Base-by-base conservation (phyloP, 257 asterid genomes). In the Verbena officinalis region DNA sequence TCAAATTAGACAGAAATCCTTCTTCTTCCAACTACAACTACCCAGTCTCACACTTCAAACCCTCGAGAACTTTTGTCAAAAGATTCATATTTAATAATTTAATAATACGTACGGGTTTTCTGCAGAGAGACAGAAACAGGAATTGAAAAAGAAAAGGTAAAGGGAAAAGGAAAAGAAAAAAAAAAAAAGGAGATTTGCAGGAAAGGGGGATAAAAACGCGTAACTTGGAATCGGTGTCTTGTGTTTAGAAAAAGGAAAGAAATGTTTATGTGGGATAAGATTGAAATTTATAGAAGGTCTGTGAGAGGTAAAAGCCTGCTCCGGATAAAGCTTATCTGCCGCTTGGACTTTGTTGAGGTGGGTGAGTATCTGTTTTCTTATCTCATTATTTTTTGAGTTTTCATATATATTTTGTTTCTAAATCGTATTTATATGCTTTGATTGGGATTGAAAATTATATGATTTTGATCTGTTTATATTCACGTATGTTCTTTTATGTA, bases 291-390 rank as follows among this genome's bases (percentile, higher is more conserved):
- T 69, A 59, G 69, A 36, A 54, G 68, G 14, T 3, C 4, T 38
- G 50, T 20, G 69, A 57, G 73, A 63, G 55, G 76, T 69, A 51
- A 78, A 76, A 73, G 83, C 83, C 89, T 75, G 72, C 88, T 61
- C 90, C 67, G 80, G 73, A 75, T 85, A 75, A 75, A 27, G 77
- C 75, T 61, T 61, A 71, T 61, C 65, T 65, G 82, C 78, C 60
- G 80, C 40, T 69, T 75, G 45, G 76, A 43, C 62, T 17, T 15
- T 16, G 62, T 67, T 50, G 10, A 44, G 22, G 16, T 30, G 21
- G 34, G 46, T 49, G 3, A 8, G 45, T 58, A 7, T n/a, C 19
- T 9, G 2, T 2, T 42, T 57, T 31, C 66, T 65, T 50, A 55
- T 67, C 52, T 50, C 4, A 15, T 24, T 44, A n/a, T 44, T 15